Conservation (phyloP, 305 asterid species). For the Fraxinus sp. region DNA sequence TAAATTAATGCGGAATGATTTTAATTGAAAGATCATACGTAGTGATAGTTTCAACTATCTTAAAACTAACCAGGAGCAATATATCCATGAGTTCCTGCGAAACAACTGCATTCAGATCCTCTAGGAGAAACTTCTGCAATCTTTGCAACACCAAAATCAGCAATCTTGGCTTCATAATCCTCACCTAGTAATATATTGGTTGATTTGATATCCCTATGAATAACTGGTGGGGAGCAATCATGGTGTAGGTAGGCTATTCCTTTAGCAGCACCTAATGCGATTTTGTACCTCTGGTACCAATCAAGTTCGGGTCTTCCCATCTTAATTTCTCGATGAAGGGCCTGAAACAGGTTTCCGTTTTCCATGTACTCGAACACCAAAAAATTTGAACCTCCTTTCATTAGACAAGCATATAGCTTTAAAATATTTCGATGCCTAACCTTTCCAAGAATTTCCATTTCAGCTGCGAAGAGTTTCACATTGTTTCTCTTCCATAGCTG, state of each 20-base stretch:
- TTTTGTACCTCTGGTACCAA: conserved; percentile 69
- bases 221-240: conserved; percentile 68
- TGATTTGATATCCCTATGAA: conserved; percentile 86
- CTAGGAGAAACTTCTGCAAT: conserved; percentile 47
- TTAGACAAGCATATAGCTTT: conserved; percentile 75
- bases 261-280: conserved; percentile 88
- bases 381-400: conserved; percentile 65
- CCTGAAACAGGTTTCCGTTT: conserved; percentile 78
- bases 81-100: conserved; percentile 91
- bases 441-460: conserved; percentile 79
- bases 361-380: conserved; percentile 84
- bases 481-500: conserved; percentile 67
- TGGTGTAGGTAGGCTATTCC: conserved; percentile 86
- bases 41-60: not conserved
- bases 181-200: conserved; percentile 90
- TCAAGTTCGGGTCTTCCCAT: conserved; percentile 65
- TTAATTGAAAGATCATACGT: not conserved
- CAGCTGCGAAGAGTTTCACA: conserved; percentile 63
- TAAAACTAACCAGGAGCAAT: conserved; percentile 80
- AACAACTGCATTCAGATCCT: conserved; percentile 66
- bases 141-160: conserved; percentile 84
- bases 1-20: not conserved
- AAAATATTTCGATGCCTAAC: conserved; percentile 79
- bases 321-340: conserved; percentile 67
- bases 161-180: conserved; percentile 80